Base-by-base conservation (phyloP, 2,329 filamentous ascomycete genomes). In the Fusarium piperis region DNA sequence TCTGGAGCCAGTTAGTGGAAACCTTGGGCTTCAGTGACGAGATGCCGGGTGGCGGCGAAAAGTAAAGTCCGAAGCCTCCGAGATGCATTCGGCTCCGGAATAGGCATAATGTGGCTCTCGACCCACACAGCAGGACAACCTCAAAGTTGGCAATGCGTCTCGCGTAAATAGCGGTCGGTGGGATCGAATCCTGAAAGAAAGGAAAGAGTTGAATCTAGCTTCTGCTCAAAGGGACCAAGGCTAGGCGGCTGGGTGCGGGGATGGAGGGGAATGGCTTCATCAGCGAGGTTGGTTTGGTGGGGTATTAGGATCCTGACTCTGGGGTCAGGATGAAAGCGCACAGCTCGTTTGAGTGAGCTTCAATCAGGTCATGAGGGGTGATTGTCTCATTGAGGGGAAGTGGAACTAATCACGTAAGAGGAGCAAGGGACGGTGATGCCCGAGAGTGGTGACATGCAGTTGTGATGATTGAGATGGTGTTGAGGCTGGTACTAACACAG, bases 251-350 rank as follows among this genome's bases (percentile, higher is more conserved):
- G 46, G 35, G 44, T 32, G 57, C 23, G 60, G 62, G 65, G 46
- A 51, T 32, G 48, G 18, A 55, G 59, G 63, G 30, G 36, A 44
- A 38, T 11, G 39, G 38, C 30, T 8, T 28, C 23, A 44, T 30
- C 55, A 36, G 46, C 53, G 65, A 71, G 68, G 64, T 41, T 64
- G 44, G 67, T 61, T 44, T 58, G 62, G 67, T 30, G 55, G 68
- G 63, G 67, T 51, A 70, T 61, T 10, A 71, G 59, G 56, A 55
- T 63, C 68, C 57, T 68, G 57, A 44, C 30, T 51, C 60, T 58
- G 23, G 60, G 60, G 52, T 59, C 18, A 6, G 41, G 16, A 44
- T 11, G 8, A 46, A 39, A 18, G 11, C n/a, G 32, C 20, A 41
- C 20, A 55, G 13, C 58, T 62, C 51, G 65, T 26, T 58, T 41